Evolutionary conservation across 2,329 filamentous ascomycete genomes (phyloP).

Genomic region (Trichoderma sp.): DNA sequence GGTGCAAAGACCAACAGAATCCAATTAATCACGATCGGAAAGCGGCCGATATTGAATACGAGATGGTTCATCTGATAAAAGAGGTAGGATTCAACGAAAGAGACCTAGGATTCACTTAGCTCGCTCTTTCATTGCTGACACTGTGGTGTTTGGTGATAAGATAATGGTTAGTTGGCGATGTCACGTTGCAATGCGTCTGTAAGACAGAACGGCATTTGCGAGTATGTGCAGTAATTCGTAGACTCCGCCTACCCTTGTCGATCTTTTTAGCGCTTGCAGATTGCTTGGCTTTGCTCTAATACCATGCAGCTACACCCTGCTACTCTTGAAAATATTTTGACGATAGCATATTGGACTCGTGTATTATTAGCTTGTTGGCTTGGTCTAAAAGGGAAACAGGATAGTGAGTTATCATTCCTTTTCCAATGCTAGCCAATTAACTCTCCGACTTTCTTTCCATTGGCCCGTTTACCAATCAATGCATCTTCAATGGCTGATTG

Average conservation of each 20-base stretch:
- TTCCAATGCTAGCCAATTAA: neutral
- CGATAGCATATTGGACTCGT: neutral
- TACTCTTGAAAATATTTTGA: neutral
- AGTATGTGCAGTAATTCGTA: neutral
- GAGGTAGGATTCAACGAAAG: neutral
- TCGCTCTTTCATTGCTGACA: neutral
- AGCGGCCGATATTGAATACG: neutral
- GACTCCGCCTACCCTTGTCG: neutral
- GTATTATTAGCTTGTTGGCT: neutral
- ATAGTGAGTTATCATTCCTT: neutral
- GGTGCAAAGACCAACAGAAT: neutral
- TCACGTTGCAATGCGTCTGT: neutral
- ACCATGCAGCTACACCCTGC: neutral
- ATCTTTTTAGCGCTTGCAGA: neutral
- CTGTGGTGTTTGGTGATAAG: neutral
- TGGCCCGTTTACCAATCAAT: neutral
- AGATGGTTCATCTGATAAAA: neutral
- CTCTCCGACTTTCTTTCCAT: neutral
- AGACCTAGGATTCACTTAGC: neutral
- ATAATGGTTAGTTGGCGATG: neutral
- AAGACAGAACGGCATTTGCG: neutral
- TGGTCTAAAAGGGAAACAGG: neutral
- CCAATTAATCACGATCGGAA: neutral
- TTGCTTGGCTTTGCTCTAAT: neutral
- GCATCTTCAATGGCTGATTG: neutral